A percentile compares a stretch with the other conserved stretches of the same genome.
phyloP scores from a whole-genome alignment of 2,329 filamentous ascomycete species.

The Clarireedia sp. region DNA sequence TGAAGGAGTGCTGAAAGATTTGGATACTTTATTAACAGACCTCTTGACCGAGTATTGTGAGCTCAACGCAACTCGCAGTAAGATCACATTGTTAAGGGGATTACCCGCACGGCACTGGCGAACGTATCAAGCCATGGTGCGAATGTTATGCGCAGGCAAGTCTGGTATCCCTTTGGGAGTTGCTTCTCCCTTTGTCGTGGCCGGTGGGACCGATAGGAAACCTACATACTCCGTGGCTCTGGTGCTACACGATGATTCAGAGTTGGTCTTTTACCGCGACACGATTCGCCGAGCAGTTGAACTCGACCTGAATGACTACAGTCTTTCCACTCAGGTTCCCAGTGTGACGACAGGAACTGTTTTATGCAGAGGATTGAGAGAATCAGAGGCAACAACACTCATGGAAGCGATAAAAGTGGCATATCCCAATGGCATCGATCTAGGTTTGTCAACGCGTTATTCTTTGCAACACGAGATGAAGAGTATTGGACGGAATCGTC shows the following conservation, averaged over 20 bases:
- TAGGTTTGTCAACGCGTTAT: constrained; percentile 2
- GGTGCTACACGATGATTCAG: not conserved
- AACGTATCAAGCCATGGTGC: constrained; percentile 2
- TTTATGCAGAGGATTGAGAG: not conserved
- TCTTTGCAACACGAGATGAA: not conserved
- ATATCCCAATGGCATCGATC: constrained; percentile 1
- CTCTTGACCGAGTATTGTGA: not conserved
- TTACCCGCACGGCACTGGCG: constrained; percentile 6
- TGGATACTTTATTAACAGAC: not conserved
- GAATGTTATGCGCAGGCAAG: not conserved
- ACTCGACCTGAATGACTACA: not conserved
- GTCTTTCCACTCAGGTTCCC: not conserved
- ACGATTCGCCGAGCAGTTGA: not conserved
- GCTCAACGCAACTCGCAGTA: not conserved
- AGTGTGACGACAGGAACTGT: not conserved
- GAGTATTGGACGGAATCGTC: not conserved
- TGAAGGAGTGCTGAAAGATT: not conserved
- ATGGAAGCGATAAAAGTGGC: not conserved
- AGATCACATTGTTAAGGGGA: not conserved
- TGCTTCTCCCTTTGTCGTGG: not conserved
- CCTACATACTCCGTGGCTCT: not conserved
- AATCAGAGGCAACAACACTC: not conserved
- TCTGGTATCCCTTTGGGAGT: not conserved
- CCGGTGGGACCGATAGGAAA: not conserved
- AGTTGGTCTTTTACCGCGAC: not conserved